Percentiles rank a stretch among this genome's conserved stretches.
Evolutionary conservation across 2,329 filamentous ascomycete genomes (phyloP).

Genomic region (Chrysosporium keratinophilum): DNA sequence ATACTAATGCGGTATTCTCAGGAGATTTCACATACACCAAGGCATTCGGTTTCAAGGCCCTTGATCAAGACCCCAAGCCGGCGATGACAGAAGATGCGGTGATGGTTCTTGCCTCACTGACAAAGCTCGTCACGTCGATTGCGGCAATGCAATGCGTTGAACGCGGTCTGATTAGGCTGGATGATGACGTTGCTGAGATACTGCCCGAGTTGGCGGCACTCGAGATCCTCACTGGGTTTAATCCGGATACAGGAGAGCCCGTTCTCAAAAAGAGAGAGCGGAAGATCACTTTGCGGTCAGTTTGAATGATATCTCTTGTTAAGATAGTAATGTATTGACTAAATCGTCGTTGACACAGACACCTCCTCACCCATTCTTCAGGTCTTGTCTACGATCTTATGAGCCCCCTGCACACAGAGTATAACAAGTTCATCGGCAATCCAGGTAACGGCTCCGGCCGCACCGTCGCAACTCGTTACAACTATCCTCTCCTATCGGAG

Average conservation of each 20-base stretch:
- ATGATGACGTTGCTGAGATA: constrained; percentile 12
- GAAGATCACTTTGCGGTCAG: constrained; percentile 3
- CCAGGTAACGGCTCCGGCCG: not conserved
- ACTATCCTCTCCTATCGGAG: constrained; percentile 38
- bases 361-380: constrained; percentile 12
- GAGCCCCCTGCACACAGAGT: not conserved
- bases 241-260: not conserved
- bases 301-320: not conserved
- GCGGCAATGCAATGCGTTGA: constrained; percentile 13
- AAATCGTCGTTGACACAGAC: not conserved
- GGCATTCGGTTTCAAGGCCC: constrained; percentile 1
- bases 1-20: not conserved
- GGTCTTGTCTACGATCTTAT: constrained; percentile 10
- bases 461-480: constrained; percentile 1
- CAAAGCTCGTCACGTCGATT: constrained; percentile 13
- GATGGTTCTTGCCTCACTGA: constrained; percentile 20
- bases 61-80: not conserved
- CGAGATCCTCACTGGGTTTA: constrained; percentile 9
- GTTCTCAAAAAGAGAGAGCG: constrained; percentile 4
- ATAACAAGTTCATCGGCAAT: constrained; percentile 3
- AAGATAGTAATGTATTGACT: too few species aligned
- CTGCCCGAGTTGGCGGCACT: constrained; percentile 11
- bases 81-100: constrained; percentile 9
- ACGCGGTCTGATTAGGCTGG: constrained; percentile 12
- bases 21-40: constrained; percentile 3